Conservation (phyloP, 1,284 basidiomycete genomes). For the Schizophyllum amplum region DNA sequence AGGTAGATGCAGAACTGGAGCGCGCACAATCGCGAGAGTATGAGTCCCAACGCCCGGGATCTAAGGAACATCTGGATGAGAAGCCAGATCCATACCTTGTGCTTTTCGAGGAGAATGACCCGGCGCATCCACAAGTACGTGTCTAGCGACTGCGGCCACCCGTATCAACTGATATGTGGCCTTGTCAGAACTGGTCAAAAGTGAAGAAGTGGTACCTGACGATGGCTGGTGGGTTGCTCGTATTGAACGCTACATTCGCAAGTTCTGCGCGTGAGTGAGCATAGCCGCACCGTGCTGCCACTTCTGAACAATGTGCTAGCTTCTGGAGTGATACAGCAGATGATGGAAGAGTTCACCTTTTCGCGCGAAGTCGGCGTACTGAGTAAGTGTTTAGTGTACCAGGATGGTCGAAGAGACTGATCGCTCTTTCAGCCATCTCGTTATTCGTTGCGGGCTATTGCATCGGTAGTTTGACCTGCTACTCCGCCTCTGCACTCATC, state of each 20-base stretch:
- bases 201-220: slow-evolving; percentile 34
- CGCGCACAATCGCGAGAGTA: background rate
- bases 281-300: background rate
- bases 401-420: background rate
- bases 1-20: background rate
- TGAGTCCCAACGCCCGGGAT: background rate
- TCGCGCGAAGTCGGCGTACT: slow-evolving; percentile 43
- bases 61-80: too few species aligned
- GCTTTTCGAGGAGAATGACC: slow-evolving; percentile 25
- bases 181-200: slow-evolving; percentile 29
- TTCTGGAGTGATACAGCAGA: slow-evolving; percentile 37
- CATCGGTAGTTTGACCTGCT: slow-evolving; percentile 30
- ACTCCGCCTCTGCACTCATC: background rate
- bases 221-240: slow-evolving; percentile 46
- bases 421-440: slow-evolving; percentile 25
- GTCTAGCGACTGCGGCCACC: background rate
- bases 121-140: slow-evolving; percentile 26
- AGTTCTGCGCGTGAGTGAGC: slow-evolving; percentile 42
- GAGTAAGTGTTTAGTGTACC: background rate
- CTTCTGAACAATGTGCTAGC: slow-evolving; percentile 19
- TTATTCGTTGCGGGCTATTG: slow-evolving; percentile 52
- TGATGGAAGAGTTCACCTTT: slow-evolving; percentile 46
- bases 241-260: slow-evolving; percentile 64
- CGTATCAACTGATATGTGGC: background rate
- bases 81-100: slow-evolving; percentile 25